Percentiles rank a stretch among this genome's conserved stretches.
Conservation (phyloP, 176 grass and related monocot species). For the Avena eriantha region DNA sequence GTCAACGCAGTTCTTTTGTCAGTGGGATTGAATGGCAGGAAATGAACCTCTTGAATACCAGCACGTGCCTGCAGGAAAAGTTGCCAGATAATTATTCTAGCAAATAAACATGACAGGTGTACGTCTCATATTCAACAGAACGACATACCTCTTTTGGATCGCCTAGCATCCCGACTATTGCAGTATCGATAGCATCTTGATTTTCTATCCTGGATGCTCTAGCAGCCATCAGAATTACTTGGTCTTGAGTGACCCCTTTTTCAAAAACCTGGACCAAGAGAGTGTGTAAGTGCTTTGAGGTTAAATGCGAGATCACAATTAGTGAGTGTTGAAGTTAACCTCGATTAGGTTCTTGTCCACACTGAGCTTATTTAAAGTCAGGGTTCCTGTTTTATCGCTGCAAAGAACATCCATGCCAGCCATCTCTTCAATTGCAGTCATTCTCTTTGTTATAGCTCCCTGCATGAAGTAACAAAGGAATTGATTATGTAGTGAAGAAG, state of each 20-base stretch:
- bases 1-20: slow-evolving; percentile 69
- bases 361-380: slow-evolving; percentile 61
- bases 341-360: slow-evolving; percentile 64
- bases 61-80: slow-evolving; percentile 42
- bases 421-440: slow-evolving; percentile 74
- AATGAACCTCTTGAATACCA: slow-evolving; percentile 59
- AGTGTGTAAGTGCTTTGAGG: too few relatives aligned
- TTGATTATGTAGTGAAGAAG: background rate
- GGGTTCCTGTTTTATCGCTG: slow-evolving; percentile 65
- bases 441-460: slow-evolving; percentile 67
- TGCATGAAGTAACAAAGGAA: slow-evolving; percentile 15
- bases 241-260: slow-evolving; percentile 49
- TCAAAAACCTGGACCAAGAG: slow-evolving; percentile 46
- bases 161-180: slow-evolving; percentile 59
- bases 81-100: background rate
- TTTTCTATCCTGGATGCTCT: slow-evolving; percentile 64
- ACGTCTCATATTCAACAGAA: background rate
- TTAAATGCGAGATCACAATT: background rate
- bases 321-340: slow-evolving; percentile 31
- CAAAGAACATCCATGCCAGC: slow-evolving; percentile 71
- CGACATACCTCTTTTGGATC: slow-evolving; percentile 54
- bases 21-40: slow-evolving; percentile 64
- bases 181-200: slow-evolving; percentile 65
- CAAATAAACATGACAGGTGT: background rate
- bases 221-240: slow-evolving; percentile 59